Conservation (phyloP, 2,329 filamentous ascomycete genomes). For the Trichoderma guizhouense region DNA sequence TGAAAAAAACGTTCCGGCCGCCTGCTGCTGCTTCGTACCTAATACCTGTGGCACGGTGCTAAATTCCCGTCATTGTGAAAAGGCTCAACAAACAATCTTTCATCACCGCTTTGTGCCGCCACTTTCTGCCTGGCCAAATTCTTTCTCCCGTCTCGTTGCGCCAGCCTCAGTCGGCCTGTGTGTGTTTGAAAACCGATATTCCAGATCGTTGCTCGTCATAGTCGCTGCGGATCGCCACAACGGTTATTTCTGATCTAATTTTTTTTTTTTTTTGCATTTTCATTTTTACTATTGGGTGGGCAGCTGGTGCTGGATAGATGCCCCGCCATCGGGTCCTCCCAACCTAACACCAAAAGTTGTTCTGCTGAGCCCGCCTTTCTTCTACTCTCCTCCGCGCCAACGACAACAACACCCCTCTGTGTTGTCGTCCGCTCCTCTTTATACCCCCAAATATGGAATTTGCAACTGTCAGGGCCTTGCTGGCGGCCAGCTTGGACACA, state of each 20-base stretch:
- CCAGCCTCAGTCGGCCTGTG: background rate
- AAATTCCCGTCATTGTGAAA: background rate
- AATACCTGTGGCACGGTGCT: background rate
- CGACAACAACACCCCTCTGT: conserved; percentile 31
- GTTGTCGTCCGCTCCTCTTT: conserved; percentile 24
- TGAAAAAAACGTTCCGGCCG: background rate
- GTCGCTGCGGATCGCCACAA: background rate
- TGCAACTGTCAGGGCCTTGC: conserved; percentile 69
- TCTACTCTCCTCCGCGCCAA: conserved; percentile 20
- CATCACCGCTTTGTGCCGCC: conserved; percentile 11
- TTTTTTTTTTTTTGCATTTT: conserved; percentile 4
- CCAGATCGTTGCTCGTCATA: background rate
- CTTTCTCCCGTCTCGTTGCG: background rate
- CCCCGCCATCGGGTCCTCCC: conserved; percentile 22
- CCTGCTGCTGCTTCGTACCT: background rate
- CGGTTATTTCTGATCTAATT: conserved; percentile 3
- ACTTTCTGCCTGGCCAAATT: background rate
- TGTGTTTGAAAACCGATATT: background rate
- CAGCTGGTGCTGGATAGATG: conserved; percentile 19
- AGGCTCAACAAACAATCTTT: background rate
- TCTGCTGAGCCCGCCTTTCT: conserved; percentile 10
- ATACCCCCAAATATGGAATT: conserved; percentile 60
- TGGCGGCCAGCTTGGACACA: conserved; percentile 70
- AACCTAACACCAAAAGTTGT: conserved; percentile 20
- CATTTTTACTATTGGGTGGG: conserved; percentile 5